These are phyloP conservation scores for Russula olivacea DNA, from an alignment of 768 basidiomycete genomes.

Conservation along the genomic window DNA sequence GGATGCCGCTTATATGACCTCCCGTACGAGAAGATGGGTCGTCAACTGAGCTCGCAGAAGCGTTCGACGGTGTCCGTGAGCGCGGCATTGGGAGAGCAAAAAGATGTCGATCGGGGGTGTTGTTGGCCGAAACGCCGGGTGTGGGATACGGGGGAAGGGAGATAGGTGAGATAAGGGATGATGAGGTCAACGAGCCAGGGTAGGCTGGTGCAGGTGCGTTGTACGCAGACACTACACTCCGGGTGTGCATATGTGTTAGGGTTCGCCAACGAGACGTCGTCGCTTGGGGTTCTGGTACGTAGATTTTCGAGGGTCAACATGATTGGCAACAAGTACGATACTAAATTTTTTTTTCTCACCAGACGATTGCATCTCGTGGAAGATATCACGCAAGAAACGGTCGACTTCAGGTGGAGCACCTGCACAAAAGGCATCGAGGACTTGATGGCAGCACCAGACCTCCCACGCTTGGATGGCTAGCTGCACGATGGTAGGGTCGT, in stretches of 20 bases:
- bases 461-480: conserved; percentile 37
- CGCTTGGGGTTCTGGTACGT: conserved; percentile 33
- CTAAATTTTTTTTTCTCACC: conserved; percentile 26
- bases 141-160: conserved; percentile 23
- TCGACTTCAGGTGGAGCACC: conserved; percentile 32
- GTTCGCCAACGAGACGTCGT: conserved; percentile 36
- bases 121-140: conserved; percentile 20
- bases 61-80: conserved; percentile 17
- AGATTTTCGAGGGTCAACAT: background rate
- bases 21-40: conserved; percentile 18
- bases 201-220: conserved; percentile 28
- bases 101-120: conserved; percentile 20
- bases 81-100: conserved; percentile 21
- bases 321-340: background rate
- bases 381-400: conserved; percentile 29
- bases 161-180: conserved; percentile 23
- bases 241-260: conserved; percentile 32
- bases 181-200: conserved; percentile 20
- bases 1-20: conserved; percentile 31
- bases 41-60: conserved; percentile 20
- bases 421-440: conserved; percentile 33
- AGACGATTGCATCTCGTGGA: conserved; percentile 31
- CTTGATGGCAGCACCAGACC: conserved; percentile 32
- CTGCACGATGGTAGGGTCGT: conserved; percentile 35
- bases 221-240: conserved; percentile 22